A percentile compares a stretch with the other conserved stretches of the same genome.
These are phyloP conservation scores for Zalaria sp. DNA, from an alignment of 2,329 filamentous ascomycete genomes.

Conservation along the genomic window DNA sequence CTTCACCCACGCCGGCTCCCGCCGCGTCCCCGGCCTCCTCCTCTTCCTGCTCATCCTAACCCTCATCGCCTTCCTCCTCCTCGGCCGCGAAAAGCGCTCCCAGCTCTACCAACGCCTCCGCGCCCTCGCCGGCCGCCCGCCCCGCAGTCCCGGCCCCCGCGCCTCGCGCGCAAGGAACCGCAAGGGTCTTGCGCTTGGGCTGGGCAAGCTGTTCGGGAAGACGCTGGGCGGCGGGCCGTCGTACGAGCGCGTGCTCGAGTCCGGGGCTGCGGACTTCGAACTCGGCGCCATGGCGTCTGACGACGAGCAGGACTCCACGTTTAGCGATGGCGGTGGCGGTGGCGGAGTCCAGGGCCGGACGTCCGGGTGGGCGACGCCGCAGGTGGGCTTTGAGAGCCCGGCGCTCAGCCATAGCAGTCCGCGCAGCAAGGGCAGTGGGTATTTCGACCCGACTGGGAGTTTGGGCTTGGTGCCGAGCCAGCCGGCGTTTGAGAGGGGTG, in stretches of 20 bases:
- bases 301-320: conserved; percentile 4
- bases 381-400: conserved; percentile 27
- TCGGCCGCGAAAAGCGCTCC: conserved; percentile 62
- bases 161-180: conserved; percentile 25
- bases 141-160: conserved; percentile 30
- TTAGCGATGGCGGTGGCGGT: conserved; percentile 22
- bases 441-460: conserved; percentile 27
- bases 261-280: conserved; percentile 64
- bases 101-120: conserved; percentile 40
- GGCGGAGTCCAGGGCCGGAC: conserved; percentile 35
- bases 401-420: conserved; percentile 3
- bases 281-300: conserved; percentile 43
- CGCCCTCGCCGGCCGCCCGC: conserved; percentile 30
- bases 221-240: conserved; percentile 31
- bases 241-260: conserved; percentile 79
- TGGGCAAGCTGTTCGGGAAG: conserved; percentile 49
- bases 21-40: conserved; percentile 58
- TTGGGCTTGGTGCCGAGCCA: conserved; percentile 2
- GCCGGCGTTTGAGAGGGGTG: conserved; percentile 46
- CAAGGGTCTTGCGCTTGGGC: conserved; percentile 11
- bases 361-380: conserved; percentile 56
- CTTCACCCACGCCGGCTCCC: conserved; percentile 48
- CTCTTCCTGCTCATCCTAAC: conserved; percentile 63
- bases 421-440: conserved; percentile 19
- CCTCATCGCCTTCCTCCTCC: conserved; percentile 56